Percentiles rank a stretch among this genome's conserved stretches.
These are phyloP conservation scores for Thielaviopsis punctulata DNA, from an alignment of 2,329 filamentous ascomycete species.

Conservation along the genomic window DNA sequence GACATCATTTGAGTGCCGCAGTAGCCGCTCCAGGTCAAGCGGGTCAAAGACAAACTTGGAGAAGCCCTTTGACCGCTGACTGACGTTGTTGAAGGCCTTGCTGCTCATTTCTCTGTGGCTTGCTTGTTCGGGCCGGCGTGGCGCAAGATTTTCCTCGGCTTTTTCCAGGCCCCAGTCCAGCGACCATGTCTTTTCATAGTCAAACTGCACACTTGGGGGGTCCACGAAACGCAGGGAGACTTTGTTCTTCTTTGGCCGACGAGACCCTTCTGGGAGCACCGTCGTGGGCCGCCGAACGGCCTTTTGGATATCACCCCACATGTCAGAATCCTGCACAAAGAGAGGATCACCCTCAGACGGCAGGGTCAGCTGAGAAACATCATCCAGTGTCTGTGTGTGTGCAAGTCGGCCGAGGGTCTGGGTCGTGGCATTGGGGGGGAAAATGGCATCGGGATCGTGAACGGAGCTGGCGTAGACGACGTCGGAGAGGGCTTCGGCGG, in stretches of 20 bases:
- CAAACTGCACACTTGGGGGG: not conserved
- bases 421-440: not conserved
- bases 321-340: not conserved
- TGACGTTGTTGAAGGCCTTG: not conserved
- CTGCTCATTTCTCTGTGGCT: not conserved
- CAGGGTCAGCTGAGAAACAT: not conserved
- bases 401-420: not conserved
- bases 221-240: not conserved
- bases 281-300: not conserved
- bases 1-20: not conserved
- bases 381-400: not conserved
- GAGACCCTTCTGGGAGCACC: not conserved
- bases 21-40: not conserved
- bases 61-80: not conserved
- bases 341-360: not conserved
- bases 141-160: not conserved
- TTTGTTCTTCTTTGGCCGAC: not conserved
- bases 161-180: conserved; percentile 3
- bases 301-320: conserved; percentile 3
- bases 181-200: conserved; percentile 7
- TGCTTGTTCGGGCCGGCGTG: no score
- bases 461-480: not conserved
- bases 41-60: not conserved
- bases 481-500: not conserved
- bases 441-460: not conserved